Conservation (phyloP, 495 filamentous ascomycete species). For the Penicillium paradoxum region DNA sequence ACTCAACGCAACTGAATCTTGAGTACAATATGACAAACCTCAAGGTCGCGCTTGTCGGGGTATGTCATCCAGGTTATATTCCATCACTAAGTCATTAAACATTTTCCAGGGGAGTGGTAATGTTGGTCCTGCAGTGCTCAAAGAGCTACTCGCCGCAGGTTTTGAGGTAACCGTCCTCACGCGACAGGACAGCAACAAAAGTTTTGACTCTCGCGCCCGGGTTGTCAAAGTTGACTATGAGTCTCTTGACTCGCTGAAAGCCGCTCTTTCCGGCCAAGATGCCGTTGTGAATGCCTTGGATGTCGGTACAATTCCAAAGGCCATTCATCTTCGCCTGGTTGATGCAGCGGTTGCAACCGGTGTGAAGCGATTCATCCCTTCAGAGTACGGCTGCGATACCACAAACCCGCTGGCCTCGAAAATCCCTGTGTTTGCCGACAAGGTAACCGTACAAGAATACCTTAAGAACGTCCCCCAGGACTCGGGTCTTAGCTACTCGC, state of each 20-base stretch:
- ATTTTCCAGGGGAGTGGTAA: constrained; percentile 49
- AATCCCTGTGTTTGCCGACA: constrained; percentile 43
- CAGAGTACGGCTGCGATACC: constrained; percentile 55
- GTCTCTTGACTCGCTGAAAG: constrained; percentile 47
- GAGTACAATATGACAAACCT: background rate
- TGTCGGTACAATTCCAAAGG: constrained; percentile 20
- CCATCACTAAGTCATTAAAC: background rate
- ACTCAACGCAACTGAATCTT: background rate
- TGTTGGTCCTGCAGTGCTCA: constrained; percentile 53
- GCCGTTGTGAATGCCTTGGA: constrained; percentile 32
- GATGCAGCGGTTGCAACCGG: constrained; percentile 56
- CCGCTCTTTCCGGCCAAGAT: constrained; percentile 36
- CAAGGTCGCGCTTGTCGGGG: constrained; percentile 5
- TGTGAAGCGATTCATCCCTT: constrained; percentile 60
- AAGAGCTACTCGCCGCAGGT: constrained; percentile 46
- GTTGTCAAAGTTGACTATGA: constrained; percentile 50
- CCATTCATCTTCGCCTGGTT: constrained; percentile 45
- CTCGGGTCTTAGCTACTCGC: constrained; percentile 44
- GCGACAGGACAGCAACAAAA: constrained; percentile 39
- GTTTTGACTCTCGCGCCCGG: constrained; percentile 34
- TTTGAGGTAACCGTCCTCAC: constrained; percentile 58
- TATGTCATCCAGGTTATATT: background rate
- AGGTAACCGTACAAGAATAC: constrained; percentile 46
- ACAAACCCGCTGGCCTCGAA: constrained; percentile 32
- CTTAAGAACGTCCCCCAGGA: constrained; percentile 37